Evolutionary conservation across 805 yeast species (phyloP), one percentile per base, ranked within the genome.

Genomic region (Isabelozyma pseudorhagii): DNA sequence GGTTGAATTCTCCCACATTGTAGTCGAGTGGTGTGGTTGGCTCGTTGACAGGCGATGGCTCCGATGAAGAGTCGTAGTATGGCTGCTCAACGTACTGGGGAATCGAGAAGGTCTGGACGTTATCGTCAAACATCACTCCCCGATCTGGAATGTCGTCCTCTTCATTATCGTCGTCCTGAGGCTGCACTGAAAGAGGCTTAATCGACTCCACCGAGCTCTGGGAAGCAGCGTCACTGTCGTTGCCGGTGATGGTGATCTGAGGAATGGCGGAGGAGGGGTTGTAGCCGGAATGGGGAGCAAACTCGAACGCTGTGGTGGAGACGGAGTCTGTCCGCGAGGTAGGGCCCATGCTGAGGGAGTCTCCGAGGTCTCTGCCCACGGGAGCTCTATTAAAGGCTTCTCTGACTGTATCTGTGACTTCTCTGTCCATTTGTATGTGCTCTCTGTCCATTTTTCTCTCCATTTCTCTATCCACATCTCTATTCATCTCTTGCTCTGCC

Each of bases 141-240:
- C 45, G 45, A 38, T 42, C 21, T 11, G n/a, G 21, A 8, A 42
- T 17, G 8, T 42, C 38, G 8, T 42, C 38, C 4, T 10, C 10
- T 5, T 31, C 21, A 8, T n/a, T n/a, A n/a, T 21, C 27, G 25
- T 15, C 14, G 27, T 57, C 46, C 34, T 56, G 59, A 13, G 36
- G 36, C 29, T 56, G 51, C 27, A 58, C 63, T 1, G 62, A 51
- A 25, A 60, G 55, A n/a, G 64, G 64, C 45, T 55, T 45, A 14
- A 59, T 53, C 1, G 57, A 50, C n/a, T 58, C 63, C 6, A 21
- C 25, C 6, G 36, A 31, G n/a, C 36, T 31, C 10, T 31, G n/a
- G n/a, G 36, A 13, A 31, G 36, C 10, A 31, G 4, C 36, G 9
- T 10, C 36, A 8, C n/a, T 31, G 36, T 31, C 10, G 36, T 31